phyloP scores from a whole-genome alignment of 768 basidiomycete genomes.

The Cystofilobasidium bisporidii region DNA sequence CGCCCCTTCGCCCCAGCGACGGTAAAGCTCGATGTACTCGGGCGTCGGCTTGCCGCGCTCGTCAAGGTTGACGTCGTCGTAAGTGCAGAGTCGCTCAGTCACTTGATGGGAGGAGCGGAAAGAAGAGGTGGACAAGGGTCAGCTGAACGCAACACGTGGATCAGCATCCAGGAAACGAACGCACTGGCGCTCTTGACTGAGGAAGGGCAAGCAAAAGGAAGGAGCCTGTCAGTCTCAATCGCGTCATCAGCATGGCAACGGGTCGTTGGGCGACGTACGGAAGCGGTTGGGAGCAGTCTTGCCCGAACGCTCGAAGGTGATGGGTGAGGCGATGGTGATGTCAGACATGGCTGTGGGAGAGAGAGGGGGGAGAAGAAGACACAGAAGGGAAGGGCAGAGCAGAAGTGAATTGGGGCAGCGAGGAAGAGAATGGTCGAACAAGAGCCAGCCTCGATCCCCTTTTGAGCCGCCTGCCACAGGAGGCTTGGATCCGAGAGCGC shows the following conservation, averaged over 20 bases:
- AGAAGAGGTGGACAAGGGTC: too few species aligned
- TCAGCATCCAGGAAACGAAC: too few species aligned
- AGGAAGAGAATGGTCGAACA: too few species aligned
- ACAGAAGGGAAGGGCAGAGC: too few species aligned
- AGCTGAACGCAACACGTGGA: background rate
- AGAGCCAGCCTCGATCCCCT: too few species aligned
- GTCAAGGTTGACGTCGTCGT: conserved; percentile 31
- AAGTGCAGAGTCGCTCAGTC: conserved; percentile 31
- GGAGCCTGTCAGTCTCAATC: background rate
- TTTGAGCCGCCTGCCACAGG: too few species aligned
- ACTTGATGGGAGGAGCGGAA: too few species aligned
- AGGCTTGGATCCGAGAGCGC: too few species aligned
- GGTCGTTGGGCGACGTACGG: conserved; percentile 10
- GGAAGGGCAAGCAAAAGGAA: conserved; percentile 18
- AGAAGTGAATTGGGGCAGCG: too few species aligned
- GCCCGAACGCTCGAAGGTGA: conserved; percentile 34
- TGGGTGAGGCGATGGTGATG: conserved; percentile 22
- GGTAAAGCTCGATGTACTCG: conserved; percentile 30
- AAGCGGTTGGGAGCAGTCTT: conserved; percentile 32
- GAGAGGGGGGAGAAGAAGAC: background rate
- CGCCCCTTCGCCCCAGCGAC: conserved; percentile 35
- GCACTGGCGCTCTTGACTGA: too few species aligned
- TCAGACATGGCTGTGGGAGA: conserved; percentile 1
- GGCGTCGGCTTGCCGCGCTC: conserved; percentile 34
- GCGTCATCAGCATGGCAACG: background rate